A percentile compares a stretch with the other conserved stretches of the same genome.
These are phyloP conservation scores for Hymenoscyphus albidus DNA, from an alignment of 2,329 filamentous ascomycete genomes.

Conservation along the genomic window DNA sequence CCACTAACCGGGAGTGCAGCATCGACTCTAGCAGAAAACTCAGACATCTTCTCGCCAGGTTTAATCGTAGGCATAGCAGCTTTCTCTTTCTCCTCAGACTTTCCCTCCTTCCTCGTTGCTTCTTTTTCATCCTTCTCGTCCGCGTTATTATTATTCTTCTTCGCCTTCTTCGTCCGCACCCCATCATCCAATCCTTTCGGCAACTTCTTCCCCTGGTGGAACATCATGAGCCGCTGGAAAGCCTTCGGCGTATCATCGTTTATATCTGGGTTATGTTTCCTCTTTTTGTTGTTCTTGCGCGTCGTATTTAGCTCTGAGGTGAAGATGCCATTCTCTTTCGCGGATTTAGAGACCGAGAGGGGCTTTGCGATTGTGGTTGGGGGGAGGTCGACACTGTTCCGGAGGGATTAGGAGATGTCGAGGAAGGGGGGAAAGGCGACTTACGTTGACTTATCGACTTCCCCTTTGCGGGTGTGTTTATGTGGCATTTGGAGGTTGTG, in stretches of 20 bases:
- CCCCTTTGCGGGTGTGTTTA: constrained; percentile 71
- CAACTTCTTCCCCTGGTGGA: constrained; percentile 57
- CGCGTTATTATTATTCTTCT: constrained; percentile 18
- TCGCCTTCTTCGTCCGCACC: constrained; percentile 37
- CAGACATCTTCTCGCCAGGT: constrained; percentile 77
- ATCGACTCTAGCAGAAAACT: constrained; percentile 80
- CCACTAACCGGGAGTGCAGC: constrained; percentile 74
- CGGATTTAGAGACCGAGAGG: constrained; percentile 49
- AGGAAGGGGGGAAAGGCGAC: constrained; percentile 22
- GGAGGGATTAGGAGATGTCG: constrained; percentile 12
- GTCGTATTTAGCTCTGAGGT: constrained; percentile 34
- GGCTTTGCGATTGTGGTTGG: constrained; percentile 56
- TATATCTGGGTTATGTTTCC: constrained; percentile 43
- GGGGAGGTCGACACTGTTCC: constrained; percentile 45
- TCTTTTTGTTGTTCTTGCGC: constrained; percentile 40
- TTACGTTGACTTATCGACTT: constrained; percentile 52
- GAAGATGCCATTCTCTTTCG: constrained; percentile 38
- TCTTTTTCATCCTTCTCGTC: constrained; percentile 8
- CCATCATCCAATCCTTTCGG: constrained; percentile 70
- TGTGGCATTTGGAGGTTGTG: constrained; percentile 62
- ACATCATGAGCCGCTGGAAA: constrained; percentile 81
- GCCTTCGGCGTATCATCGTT: constrained; percentile 82
- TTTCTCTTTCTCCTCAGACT: constrained; percentile 5
- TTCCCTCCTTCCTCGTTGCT: constrained; percentile 13
- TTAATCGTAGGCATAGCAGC: constrained; percentile 60